A percentile compares a stretch with the other conserved stretches of the same genome.
Evolutionary conservation across 805 yeast genomes (phyloP).

Genomic region (Metschnikowia anglica): DNA sequence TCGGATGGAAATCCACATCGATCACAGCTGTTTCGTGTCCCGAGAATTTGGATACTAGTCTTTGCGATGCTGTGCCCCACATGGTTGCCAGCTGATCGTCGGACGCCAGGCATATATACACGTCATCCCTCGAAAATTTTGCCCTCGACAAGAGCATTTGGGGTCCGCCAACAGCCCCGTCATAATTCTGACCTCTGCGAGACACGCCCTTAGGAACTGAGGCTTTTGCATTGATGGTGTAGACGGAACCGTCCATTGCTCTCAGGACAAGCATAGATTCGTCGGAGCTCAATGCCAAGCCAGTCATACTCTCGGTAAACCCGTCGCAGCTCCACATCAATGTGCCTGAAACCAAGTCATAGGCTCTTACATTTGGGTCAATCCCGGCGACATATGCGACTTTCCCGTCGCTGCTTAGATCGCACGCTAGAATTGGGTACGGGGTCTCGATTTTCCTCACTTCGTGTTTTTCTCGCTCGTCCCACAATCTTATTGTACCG

Average conservation of each 20-base stretch:
- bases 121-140: slow-evolving; percentile 42
- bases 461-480: slow-evolving; percentile 51
- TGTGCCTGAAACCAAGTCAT: slow-evolving; percentile 50
- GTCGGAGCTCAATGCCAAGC: slow-evolving; percentile 49
- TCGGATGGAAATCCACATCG: slow-evolving; percentile 57
- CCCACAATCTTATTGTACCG: slow-evolving; percentile 64
- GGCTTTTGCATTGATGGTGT: slow-evolving; percentile 54
- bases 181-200: slow-evolving; percentile 49
- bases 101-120: slow-evolving; percentile 55
- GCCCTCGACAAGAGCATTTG: slow-evolving; percentile 55
- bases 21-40: slow-evolving; percentile 66
- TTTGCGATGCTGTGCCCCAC: slow-evolving; percentile 60
- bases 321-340: slow-evolving; percentile 48
- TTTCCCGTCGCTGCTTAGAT: slow-evolving; percentile 37
- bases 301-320: slow-evolving; percentile 54
- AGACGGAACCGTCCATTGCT: slow-evolving; percentile 56
- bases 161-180: slow-evolving; percentile 55
- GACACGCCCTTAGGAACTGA: slow-evolving; percentile 39
- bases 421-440: slow-evolving; percentile 57
- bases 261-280: slow-evolving; percentile 49
- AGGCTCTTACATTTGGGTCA: slow-evolving; percentile 60
- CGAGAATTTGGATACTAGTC: slow-evolving; percentile 45
- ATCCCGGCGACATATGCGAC: slow-evolving; percentile 61
- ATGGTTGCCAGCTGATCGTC: slow-evolving; percentile 55
- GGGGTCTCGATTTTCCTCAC: slow-evolving; percentile 42